Base-by-base conservation (phyloP, 2,329 filamentous ascomycete species). In the Aspergillus versicolor region DNA sequence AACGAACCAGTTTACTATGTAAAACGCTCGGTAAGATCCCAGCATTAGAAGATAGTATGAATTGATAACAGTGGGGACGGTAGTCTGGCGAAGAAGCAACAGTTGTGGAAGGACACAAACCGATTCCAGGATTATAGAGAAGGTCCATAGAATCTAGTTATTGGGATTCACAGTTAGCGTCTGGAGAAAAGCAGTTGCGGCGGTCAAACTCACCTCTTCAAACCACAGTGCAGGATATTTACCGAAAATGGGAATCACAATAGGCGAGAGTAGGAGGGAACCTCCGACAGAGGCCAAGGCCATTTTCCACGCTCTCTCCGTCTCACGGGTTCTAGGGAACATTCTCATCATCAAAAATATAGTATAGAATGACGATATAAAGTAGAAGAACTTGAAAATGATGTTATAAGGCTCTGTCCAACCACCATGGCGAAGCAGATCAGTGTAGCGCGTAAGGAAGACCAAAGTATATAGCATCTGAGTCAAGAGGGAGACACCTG, bases 11-110 rank as follows among this genome's bases (percentile, higher is more conserved):
- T 96, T 97, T 47, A 96, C 75, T 59, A 96, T 88, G 76, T 97
- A 97, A 60, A 97, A 84, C 48, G 82, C 90, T 56, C 93, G 90
- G 77, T 97, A 97, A 12, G 88, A 88, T 37, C 92, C 93, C 1
- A 97, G 84, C 0, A 91, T 87, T 49, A 94, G 80, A 54, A 97
- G 89, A 75, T 97, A 97, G 77, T 90, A 96, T n/a, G 91, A 96
- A 73, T 96, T 91, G 76, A 97, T 92, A 46, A 97, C 93, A 48
- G 93, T 97, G 0, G 93, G 93, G 0, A 97, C 91, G 24, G 88
- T 92, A n/a, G 93, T 97, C 74, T 97, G 92, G 58, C 93, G 90
- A 13, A 97, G 85, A 43, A 97, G 87, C 5, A 97, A 84, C 1
- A 97, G 87, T 73, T 97, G 93, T 0, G 93, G 93, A 19, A 97